These are phyloP conservation scores for Verticillium dahliae DNA, from an alignment of 2,329 filamentous ascomycete genomes.

Conservation along the genomic window DNA sequence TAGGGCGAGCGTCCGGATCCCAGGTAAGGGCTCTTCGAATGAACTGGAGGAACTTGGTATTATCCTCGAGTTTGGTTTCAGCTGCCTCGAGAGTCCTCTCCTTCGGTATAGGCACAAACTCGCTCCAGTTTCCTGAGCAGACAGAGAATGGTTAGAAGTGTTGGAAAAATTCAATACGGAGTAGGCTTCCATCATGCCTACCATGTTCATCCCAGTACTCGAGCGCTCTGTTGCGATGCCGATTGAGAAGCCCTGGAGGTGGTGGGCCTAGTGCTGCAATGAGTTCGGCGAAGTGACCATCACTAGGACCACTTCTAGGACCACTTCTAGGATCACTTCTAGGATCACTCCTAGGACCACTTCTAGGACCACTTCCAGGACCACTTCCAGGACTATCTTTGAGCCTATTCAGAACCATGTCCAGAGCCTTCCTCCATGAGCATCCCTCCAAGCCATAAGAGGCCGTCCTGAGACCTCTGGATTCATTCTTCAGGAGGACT, in stretches of 20 bases:
- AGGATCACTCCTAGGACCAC: no score
- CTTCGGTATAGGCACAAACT: constrained; percentile 13
- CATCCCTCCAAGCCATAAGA: no score
- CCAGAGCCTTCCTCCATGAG: no score
- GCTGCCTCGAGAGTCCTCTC: constrained; percentile 12
- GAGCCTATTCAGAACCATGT: no score
- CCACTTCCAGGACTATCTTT: no score
- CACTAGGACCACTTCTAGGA: no score
- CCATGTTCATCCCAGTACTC: constrained; percentile 17
- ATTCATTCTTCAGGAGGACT: no score
- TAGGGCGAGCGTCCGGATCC: constrained; percentile 14
- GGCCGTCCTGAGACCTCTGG: no score
- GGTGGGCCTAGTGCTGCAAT: constrained; percentile 17
- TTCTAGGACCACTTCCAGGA: no score
- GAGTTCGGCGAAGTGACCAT: constrained; percentile 14
- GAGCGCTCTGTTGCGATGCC: constrained; percentile 4
- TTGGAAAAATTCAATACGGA: not conserved
- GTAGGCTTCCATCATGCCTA: constrained; percentile 3
- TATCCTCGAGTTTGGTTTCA: constrained; percentile 13
- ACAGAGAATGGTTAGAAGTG: not conserved
- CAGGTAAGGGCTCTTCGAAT: constrained; percentile 16
- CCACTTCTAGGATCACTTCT: no score
- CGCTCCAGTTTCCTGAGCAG: constrained; percentile 14
- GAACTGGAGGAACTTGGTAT: constrained; percentile 7
- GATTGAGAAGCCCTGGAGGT: constrained; percentile 10